Evolutionary conservation across 495 filamentous ascomycete genomes (phyloP), one percentile per base, ranked within the genome.

Genomic region (Darksidea phi): DNA sequence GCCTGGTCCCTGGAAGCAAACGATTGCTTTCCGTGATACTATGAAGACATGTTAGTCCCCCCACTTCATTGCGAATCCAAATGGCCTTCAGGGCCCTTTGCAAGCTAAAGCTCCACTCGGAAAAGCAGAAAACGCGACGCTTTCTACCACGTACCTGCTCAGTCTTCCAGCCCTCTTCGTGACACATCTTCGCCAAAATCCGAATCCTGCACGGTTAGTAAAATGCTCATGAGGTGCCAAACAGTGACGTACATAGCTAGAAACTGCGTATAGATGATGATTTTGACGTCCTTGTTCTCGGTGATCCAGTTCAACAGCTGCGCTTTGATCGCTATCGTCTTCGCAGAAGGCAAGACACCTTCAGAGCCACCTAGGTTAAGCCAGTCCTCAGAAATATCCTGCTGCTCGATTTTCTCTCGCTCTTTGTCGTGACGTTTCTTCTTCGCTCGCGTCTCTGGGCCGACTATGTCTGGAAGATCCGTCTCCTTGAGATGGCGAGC

Each of bases 221-320:
- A 38, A 20, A 21, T 24, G 3, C 12, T 45, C 2, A 26, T 43
- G n/a, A 50, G 20, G 34, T 50, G 23, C 23, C 1, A 26, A 28
- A 24, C 6, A 34, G 32, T 18, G 6, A 50, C 45, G 47, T 59
- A 59, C 67, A 72, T 72, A n/a, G 61, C 32, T 4, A 67, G 28
- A 23, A 67, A 74, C 50, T 77, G 75, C 0, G 71, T 73, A 60
- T 71, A 77, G 38, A 77, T 60, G 52, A 78, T 73, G 47, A 77
- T 71, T 63, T 78, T 78, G 21, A 61, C 61, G 0, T 63, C 43
- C 1, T 64, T 66, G 21, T 69, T 66, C 26, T 72, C 67, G 4
- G 60, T 21, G 6, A 75, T 13, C 74, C 75, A 77, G 26, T 72
- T 69, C 15, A 73, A 43, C 8, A 76, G 48, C 47, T 74, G 69